These are phyloP conservation scores for Plasmodium fragile DNA, from an alignment of 169 alveolate genomes.

Conservation along the genomic window DNA sequence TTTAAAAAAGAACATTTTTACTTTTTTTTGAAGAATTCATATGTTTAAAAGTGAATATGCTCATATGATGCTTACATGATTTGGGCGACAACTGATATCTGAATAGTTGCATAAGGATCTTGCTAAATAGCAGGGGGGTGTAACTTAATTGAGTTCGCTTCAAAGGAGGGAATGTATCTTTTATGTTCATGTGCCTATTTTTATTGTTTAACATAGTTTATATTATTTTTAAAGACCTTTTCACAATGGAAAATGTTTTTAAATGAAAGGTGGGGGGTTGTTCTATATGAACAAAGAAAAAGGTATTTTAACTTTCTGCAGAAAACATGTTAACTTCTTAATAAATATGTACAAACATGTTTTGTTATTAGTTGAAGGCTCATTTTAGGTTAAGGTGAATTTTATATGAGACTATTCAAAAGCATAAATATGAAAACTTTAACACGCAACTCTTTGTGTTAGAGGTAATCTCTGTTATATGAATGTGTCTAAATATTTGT, in stretches of 20 bases:
- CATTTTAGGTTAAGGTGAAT: not conserved
- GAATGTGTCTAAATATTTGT: not conserved
- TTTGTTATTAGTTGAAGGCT: not conserved
- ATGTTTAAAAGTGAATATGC: not conserved
- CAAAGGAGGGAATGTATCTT: not conserved
- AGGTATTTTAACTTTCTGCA: not conserved
- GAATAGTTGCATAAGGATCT: not conserved
- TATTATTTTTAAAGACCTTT: not conserved
- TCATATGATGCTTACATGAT: not conserved
- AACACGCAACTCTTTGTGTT: not conserved
- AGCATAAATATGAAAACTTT: not conserved
- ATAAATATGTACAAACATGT: not conserved
- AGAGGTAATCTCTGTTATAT: not conserved
- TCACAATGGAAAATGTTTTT: not conserved
- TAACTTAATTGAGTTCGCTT: not conserved
- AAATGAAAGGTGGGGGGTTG: not conserved
- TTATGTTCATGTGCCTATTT: not conserved
- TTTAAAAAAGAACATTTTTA: not conserved
- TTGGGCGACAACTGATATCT: not conserved
- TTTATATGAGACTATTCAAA: not conserved
- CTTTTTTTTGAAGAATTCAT: not conserved
- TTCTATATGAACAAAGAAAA: not conserved
- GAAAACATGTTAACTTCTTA: not conserved
- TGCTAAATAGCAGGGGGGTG: not conserved
- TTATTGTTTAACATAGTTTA: not conserved